Percentiles rank a stretch among this genome's conserved stretches.
Conservation (phyloP, 768 basidiomycete genomes). For the Podaxis sp. region DNA sequence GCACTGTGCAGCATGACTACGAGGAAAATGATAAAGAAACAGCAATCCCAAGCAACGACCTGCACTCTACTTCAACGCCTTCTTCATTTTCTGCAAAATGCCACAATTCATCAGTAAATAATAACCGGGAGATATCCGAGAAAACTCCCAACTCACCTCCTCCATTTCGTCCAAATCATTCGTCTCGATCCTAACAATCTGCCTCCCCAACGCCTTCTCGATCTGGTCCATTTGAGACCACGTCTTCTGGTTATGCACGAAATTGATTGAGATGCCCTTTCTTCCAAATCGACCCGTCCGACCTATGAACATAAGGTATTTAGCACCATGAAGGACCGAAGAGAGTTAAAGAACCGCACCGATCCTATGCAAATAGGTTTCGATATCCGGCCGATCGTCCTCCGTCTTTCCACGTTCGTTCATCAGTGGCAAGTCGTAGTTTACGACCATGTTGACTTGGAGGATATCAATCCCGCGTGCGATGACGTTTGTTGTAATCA, state of each 20-base stretch:
- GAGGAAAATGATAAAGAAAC: too few relatives aligned
- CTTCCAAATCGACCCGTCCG: conserved; percentile 98
- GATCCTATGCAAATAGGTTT: conserved; percentile 98
- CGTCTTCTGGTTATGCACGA: conserved; percentile 88
- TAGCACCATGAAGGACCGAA: background rate
- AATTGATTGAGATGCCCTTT: conserved; percentile 96
- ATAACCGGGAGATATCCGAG: background rate
- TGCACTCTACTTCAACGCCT: conserved; percentile 59
- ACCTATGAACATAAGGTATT: conserved; percentile 44
- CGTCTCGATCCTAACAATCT: conserved; percentile 86
- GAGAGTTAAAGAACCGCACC: conserved; percentile 47
- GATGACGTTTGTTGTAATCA: conserved; percentile 99
- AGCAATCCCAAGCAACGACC: too few relatives aligned
- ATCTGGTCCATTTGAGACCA: conserved; percentile 91
- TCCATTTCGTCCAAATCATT: conserved; percentile 94
- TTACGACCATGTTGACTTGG: conserved; percentile 99
- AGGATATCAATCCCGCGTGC: conserved; percentile 98
- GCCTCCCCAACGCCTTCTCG: conserved; percentile 71
- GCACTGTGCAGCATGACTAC: too few relatives aligned
- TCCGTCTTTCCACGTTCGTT: conserved; percentile 57
- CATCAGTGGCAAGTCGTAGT: conserved; percentile 92
- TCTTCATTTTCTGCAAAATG: conserved; percentile 68
- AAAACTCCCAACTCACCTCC: conserved; percentile 50
- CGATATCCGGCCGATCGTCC: conserved; percentile 78
- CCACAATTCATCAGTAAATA: conserved; percentile 10